Evolutionary conservation across 73 alveolate species (phyloP), one percentile per base, ranked within the genome.

Genomic region (Strombidium stylifer): DNA sequence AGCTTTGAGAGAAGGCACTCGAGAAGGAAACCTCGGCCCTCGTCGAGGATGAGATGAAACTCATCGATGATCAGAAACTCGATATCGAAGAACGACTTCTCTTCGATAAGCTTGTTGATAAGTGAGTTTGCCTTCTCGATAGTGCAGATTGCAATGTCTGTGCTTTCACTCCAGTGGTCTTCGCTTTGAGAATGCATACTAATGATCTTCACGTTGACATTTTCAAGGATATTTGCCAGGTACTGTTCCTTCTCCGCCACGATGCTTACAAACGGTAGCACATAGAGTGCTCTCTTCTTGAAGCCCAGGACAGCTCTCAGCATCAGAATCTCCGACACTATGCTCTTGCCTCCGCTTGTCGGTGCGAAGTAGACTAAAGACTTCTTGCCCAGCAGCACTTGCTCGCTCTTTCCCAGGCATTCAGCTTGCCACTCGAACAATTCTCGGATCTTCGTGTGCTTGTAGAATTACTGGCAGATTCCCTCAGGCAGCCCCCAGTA

Each of bases 331-430:
- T 86, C 95, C 23, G 89, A 62, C 16, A 83, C 92, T 23, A 86
- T 40, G 31, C 82, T 53, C 56, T 86, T 86, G 8, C 95, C 95
- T 21, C 95, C 91, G 26, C 85, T 53, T 11, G 95, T 86, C 2
- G 95, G 95, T 7, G 95, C 95, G 26, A 66, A 81, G 59, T 86
- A 86, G 21, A 86, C 71, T 28, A 86, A 48, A 20, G 59, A 81
- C 52, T 60, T 39, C 30, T 30, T 46, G 2, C 76, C 76, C 12
- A 59, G 51, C 12, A 37, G 19, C 18, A 78, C 60, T 26, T 41
- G 57, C 2, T 34, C 57, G 4, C 58, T 47, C 30, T 42, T 26
- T 21, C 58, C 39, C 1, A 80, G 57, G 55, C 83, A 75, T 25
- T 80, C 82, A 15, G 58, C 52, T 37, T 80, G 65, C 85, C 91